phyloP scores from a whole-genome alignment of 108 stramenopile species.

The Cyclostephanos invisitatus region DNA sequence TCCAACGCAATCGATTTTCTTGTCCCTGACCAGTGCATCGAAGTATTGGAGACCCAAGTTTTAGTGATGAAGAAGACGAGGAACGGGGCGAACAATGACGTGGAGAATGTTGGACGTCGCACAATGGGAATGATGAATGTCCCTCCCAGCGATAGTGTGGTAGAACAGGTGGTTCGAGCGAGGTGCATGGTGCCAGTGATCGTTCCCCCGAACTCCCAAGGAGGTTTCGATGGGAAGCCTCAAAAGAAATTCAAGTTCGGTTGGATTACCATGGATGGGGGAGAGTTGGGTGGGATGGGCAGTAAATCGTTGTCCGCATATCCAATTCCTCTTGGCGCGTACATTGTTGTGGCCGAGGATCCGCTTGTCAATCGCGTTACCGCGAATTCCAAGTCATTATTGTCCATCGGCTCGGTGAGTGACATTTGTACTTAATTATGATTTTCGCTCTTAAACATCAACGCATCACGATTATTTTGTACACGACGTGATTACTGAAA shows the following conservation, averaged over 20 bases:
- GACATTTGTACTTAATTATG: neutral
- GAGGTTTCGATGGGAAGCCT: neutral
- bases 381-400: constrained; percentile 24
- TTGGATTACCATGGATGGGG: constrained; percentile 38
- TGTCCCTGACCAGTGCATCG: constrained; percentile 21
- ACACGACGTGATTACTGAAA: neutral
- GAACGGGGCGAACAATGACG: neutral
- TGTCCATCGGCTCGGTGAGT: constrained; percentile 18
- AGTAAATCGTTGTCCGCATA: constrained; percentile 5
- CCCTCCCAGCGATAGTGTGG: constrained; percentile 14
- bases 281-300: neutral
- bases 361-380: constrained; percentile 1
- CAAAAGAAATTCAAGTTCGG: constrained; percentile 36
- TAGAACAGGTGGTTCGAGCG: constrained; percentile 30
- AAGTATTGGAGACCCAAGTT: constrained; percentile 39
- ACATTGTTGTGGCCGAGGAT: constrained; percentile 17
- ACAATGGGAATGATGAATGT: neutral
- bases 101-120: neutral
- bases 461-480: no score
- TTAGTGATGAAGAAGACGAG: constrained; percentile 29
- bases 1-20: constrained; percentile 26
- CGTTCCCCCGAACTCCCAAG: constrained; percentile 6
- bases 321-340: constrained; percentile 28
- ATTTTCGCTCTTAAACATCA: neutral
- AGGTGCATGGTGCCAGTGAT: constrained; percentile 37